phyloP scores from a whole-genome alignment of 306 rosid genomes.

The Acacia melanoxylon region DNA sequence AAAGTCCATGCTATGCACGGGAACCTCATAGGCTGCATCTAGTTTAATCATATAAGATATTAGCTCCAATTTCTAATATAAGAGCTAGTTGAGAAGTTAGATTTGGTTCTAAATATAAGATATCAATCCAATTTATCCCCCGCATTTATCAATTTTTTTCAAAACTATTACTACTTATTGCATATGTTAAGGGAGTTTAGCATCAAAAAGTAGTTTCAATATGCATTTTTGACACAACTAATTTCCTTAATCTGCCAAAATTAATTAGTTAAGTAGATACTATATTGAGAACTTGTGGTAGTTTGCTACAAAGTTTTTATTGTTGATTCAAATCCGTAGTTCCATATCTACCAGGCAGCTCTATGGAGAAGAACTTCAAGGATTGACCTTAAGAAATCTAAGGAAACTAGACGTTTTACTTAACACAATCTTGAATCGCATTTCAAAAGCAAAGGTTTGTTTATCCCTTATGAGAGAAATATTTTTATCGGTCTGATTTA shows the following conservation, averaged over 20 bases:
- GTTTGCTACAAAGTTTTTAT: neutral
- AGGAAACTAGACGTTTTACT: neutral
- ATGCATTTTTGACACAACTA: too few species aligned
- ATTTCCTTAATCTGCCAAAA: too few species aligned
- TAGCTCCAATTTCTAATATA: too few species aligned
- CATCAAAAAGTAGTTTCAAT: too few species aligned
- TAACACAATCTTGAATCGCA: neutral
- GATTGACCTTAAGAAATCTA: neutral
- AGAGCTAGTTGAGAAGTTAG: too few species aligned
- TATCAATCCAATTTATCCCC: too few species aligned
- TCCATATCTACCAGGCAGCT: neutral
- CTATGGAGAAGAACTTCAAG: slow-evolving; percentile 11
- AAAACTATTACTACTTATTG: too few species aligned
- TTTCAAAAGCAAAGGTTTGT: slow-evolving; percentile 12
- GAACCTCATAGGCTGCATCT: neutral
- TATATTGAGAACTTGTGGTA: too few species aligned
- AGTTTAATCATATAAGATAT: neutral
- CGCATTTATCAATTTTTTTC: too few species aligned
- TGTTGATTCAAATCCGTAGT: neutral
- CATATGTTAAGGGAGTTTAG: too few species aligned
- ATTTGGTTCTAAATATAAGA: too few species aligned
- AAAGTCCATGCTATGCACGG: neutral
- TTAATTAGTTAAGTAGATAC: too few species aligned
- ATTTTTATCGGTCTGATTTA: neutral
- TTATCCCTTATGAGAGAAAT: neutral